Conservation (phyloP, 148 eudicot genomes). For the Spergularia bocconei region DNA sequence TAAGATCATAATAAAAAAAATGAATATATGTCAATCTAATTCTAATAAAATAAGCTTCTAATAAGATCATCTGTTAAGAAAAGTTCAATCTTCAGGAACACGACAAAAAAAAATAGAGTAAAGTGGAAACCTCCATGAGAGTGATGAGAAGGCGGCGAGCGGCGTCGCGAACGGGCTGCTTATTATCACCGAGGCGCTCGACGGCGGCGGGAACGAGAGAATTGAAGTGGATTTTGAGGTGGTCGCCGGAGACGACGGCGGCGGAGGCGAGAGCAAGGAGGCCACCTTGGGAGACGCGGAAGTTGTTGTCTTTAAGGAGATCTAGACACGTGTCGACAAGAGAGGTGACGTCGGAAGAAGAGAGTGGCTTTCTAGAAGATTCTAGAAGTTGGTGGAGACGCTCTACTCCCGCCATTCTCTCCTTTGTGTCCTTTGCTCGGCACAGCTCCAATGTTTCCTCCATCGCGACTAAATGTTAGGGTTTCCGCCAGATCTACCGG, state of each 20-base stretch:
- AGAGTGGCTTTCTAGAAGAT: slow-evolving; percentile 58
- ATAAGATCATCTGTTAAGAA: not conserved
- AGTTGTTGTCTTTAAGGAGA: slow-evolving; percentile 90
- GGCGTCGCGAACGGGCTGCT: slow-evolving; percentile 95
- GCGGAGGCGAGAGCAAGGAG: slow-evolving; percentile 83
- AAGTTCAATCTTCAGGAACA: not conserved
- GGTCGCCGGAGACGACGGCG: slow-evolving; percentile 84
- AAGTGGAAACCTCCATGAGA: slow-evolving; percentile 77
- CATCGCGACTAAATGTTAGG: slow-evolving; percentile 38
- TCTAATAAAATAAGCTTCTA: not conserved
- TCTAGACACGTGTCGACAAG: slow-evolving; percentile 84
- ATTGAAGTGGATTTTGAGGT: slow-evolving; percentile 82
- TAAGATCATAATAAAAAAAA: not conserved
- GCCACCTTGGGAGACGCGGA: slow-evolving; percentile 79
- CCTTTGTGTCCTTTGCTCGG: slow-evolving; percentile 89
- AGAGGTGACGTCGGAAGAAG: slow-evolving; percentile 78
- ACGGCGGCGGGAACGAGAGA: slow-evolving; percentile 86
- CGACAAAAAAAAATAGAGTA: not conserved
- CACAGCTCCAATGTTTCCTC: slow-evolving; percentile 79
- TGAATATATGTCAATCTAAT: no score
- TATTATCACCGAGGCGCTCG: slow-evolving; percentile 79
- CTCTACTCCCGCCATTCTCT: slow-evolving; percentile 94
- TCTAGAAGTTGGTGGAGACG: slow-evolving; percentile 84
- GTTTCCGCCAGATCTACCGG: slow-evolving; percentile 13
- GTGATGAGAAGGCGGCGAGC: slow-evolving; percentile 77